Conservation (phyloP, 31 red algal species). For the Asparagopsis taxiformis region DNA sequence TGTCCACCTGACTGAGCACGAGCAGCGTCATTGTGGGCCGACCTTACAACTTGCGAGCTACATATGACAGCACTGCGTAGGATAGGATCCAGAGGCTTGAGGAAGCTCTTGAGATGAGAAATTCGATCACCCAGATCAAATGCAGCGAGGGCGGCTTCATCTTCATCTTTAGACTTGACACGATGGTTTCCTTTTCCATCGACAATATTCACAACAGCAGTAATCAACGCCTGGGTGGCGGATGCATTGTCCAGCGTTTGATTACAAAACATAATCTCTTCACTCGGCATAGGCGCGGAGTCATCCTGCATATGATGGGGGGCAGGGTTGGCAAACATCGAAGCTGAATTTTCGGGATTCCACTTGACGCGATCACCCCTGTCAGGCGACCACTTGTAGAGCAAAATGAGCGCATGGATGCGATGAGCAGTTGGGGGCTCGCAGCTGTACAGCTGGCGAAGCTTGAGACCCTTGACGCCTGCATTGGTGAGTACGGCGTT, state of each 20-base stretch:
- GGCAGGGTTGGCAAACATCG: not conserved
- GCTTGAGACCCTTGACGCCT: constrained; percentile 32
- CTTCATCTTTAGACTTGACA: not conserved
- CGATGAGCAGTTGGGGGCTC: constrained; percentile 9
- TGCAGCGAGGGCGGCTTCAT: not conserved
- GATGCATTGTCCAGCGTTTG: constrained; percentile 61
- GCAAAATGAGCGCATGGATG: constrained; percentile 22
- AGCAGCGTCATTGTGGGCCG: constrained; percentile 48
- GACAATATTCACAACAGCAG: constrained; percentile 41
- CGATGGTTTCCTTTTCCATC: not conserved
- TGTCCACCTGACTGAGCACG: constrained; percentile 16
- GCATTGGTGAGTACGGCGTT: constrained; percentile 24
- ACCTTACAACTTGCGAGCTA: constrained; percentile 45
- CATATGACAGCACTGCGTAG: constrained; percentile 43
- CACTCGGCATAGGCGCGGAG: not conserved
- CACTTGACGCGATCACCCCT: constrained; percentile 21
- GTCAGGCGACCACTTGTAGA: constrained; percentile 62
- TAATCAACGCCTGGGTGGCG: constrained; percentile 49
- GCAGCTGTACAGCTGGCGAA: constrained; percentile 49
- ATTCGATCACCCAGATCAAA: constrained; percentile 45
- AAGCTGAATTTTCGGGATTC: constrained; percentile 21
- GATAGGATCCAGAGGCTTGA: constrained; percentile 47
- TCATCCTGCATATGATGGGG: constrained; percentile 21
- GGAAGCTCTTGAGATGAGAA: constrained; percentile 17
- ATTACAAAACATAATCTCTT: constrained; percentile 32